Conservation (phyloP, 2,329 filamentous ascomycete genomes). For the Aschersonia sp. region DNA sequence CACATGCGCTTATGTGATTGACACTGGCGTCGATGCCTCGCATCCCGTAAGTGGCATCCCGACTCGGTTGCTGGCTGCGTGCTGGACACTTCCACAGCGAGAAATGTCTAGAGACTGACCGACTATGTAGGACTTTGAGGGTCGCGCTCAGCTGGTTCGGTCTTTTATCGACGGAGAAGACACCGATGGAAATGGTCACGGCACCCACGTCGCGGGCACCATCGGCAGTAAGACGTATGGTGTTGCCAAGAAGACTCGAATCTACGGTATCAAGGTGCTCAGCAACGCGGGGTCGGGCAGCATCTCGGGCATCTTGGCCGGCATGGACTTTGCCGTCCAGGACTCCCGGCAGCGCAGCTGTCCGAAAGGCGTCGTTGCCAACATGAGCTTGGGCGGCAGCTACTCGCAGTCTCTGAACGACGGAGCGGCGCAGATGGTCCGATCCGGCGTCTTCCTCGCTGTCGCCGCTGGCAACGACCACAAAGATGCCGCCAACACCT, state of each 20-base stretch:
- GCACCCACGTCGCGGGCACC: slow-evolving; percentile 3
- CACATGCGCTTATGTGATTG: slow-evolving; percentile 26
- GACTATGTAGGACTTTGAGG: slow-evolving; percentile 17
- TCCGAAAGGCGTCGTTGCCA: slow-evolving; percentile 27
- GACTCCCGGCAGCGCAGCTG: slow-evolving; percentile 18
- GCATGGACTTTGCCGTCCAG: slow-evolving; percentile 22
- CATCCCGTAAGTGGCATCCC: slow-evolving; percentile 11
- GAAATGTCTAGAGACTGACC: too few species aligned
- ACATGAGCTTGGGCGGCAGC: slow-evolving; percentile 34
- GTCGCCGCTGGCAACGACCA: slow-evolving; percentile 36
- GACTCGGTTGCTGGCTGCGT: too few species aligned
- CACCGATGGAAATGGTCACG: slow-evolving; percentile 12
- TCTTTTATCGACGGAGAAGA: slow-evolving; percentile 17
- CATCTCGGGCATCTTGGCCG: slow-evolving; percentile 22
- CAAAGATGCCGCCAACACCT: slow-evolving; percentile 19
- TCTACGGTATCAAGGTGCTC: slow-evolving; percentile 26
- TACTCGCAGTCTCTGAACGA: slow-evolving; percentile 27
- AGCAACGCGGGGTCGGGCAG: slow-evolving; percentile 16
- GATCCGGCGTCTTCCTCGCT: slow-evolving; percentile 28
- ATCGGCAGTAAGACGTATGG: slow-evolving; percentile 19
- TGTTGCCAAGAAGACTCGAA: slow-evolving; percentile 21
- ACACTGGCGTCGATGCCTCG: slow-evolving; percentile 20
- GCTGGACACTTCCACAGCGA: too few species aligned
- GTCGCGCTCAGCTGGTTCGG: slow-evolving; percentile 19
- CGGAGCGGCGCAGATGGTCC: slow-evolving; percentile 25